Base-by-base conservation (phyloP, 2,329 filamentous ascomycete species). In the Penicillium sp. region DNA sequence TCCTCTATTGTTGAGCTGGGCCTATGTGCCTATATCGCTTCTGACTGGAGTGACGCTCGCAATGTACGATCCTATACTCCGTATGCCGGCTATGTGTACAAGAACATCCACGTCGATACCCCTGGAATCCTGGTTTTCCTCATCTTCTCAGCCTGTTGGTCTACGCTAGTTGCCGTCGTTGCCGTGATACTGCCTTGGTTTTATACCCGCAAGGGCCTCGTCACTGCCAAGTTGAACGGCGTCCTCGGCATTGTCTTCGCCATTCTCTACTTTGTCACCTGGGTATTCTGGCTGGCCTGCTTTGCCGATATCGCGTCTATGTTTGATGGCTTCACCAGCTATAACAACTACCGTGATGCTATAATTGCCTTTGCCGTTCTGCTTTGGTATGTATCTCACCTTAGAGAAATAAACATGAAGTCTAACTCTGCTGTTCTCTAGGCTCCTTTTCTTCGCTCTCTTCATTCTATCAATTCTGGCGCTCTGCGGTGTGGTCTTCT, bases 241-340 rank as follows among this genome's bases (percentile, higher is more conserved):
- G 52, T 58, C 42, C 44, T 64, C 18, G 55, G 57, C 7, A 45
- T 56, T 8, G 44, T 20, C 3, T 52, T 58, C 11, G 43, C 60
- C 14, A 44, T 51, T 2, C 18, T 59, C 6, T 63, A 61, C 47
- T 59, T 61, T 31, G 37, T 62, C n/a, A 66, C 61, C 2, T 61
- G 52, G 54, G 53, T 64, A 14, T 65, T 66, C 40, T 66, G 62
- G 63, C 42, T 66, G 38, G 62, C 60, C 9, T 44, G 50, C 11
- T 66, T 66, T 39, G 60, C 63, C 16, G 58, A 64, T 36, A 45
- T 64, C 16, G 62, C 55, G 10, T 42, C 45, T 23, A 9, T 50
- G 1, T 42, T 58, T 16, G 49, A 32, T 9, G 52, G 53, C 1
- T 23, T n/a, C 13, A 32, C 13, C 23, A 48, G 46, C 31, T 34